Base-by-base conservation (phyloP, 2,329 filamentous ascomycete genomes). In the Talaromyces marneffei region DNA sequence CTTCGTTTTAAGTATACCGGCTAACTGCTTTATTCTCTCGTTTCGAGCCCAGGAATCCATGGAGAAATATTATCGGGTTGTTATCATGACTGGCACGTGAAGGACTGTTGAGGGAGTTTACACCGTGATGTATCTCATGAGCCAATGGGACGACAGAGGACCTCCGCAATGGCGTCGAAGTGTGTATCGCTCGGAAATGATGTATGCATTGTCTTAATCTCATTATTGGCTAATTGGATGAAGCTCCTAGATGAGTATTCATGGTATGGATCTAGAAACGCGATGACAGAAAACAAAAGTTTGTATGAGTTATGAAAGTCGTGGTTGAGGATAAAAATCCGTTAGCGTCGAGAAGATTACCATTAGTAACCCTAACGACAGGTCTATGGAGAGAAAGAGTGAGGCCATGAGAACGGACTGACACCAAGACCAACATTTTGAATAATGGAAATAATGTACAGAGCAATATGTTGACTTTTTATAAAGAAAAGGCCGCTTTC, bases 11-110 rank as follows among this genome's bases (percentile, higher is more conserved):
- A 3, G 37, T 14, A 2, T 37, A 53, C 50, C 52, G 52, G 52
- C 52, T 40, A 16, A 55, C 33, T 40, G 12, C 4, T 40, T 33
- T 37, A 27, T 55, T 55, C 25, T 55, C 52, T 5, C 52, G 12
- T 55, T 55, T 55, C 4, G 52, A 55, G 2, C 52, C 52, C 2
- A 55, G 35, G 8, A 55, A 55, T n/a, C 52, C 52, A 40, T 55
- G 52, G 5, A 55, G 52, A 8, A 55, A 55, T 2, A 55, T 18
- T 25, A 55, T 40, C 8, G 52, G 52, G 5, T 18, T 8, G 5
- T 18, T 8, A 20, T 40, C 2, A 16, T 40, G 20, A 20, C 14
- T 25, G 5, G 35, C n/a, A n/a, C 27, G 12, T 25, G 7, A 39
- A 12, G 20, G 9, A 12, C 40, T 40, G 16, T 29, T 7, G 7